Base-by-base conservation (phyloP, 306 rosid species). In the Albizia julibrissin region DNA sequence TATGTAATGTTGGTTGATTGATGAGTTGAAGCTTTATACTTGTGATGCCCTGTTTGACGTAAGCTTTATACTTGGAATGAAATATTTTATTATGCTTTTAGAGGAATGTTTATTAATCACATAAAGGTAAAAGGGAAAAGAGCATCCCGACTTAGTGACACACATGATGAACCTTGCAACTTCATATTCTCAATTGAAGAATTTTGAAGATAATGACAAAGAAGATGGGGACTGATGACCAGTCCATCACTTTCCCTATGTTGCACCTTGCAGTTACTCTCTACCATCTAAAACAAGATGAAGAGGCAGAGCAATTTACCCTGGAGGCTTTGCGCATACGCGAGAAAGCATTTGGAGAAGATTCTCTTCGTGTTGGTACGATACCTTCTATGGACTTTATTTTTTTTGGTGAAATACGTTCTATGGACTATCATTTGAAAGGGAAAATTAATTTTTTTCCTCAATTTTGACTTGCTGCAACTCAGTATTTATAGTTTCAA, bases 331-430 rank as follows among this genome's bases (percentile, higher is more conserved):
- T 93, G 83, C 91, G 66, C 83, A 88, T 93, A 72, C 98, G 98
- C 11, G 94, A 91, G 87, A 91, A 80, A 40, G 92, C 94, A 49
- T 95, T 93, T 40, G 97, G 94, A 74, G 72, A 87, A 81, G 86
- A 89, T 71, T 88, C 96, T 49, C 90, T 95, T 77, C 99, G 97
- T 21, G 93, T 93, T 80, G 98, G 98, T 93, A 84, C 86, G 88
- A 52, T 5, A 43, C 72, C 50, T 78, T 33, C 68, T 29, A 29
- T 29, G 31, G 31, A 29, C 3, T 29, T 29, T 29, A 29, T 29
- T 29, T 29, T 29, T 29, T 29, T 29, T 29, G 31, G 2, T 29
- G 31, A 29, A 29, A 29, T 29, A 2, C 31, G 2, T 29, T 29
- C 31, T 29, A 29, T 29, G 31, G 31, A 29, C 2, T 29, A 1